Conservation (phyloP, 139 green algal genomes). For the Auxenochlorella pyrenoidosa region DNA sequence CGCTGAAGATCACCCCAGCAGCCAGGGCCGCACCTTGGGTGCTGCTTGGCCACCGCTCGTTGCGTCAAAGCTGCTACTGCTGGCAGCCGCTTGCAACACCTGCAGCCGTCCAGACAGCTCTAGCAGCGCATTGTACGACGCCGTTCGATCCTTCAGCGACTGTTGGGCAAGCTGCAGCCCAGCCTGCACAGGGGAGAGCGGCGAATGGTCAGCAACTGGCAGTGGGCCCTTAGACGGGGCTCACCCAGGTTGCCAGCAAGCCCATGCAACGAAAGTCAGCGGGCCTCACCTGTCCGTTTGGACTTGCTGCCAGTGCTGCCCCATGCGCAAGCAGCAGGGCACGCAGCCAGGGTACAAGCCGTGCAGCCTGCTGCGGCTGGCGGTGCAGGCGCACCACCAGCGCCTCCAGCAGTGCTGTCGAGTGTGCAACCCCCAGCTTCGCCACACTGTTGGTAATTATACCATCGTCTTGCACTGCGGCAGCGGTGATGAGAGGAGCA, state of each 20-base stretch:
- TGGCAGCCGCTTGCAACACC: not conserved
- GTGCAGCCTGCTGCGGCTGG: conserved; percentile 4
- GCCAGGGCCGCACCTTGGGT: not conserved
- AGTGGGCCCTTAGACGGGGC: not conserved
- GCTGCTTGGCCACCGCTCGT: not conserved
- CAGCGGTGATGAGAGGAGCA: not conserved
- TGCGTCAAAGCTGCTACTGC: not conserved
- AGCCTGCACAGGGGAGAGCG: not conserved
- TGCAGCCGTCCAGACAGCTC: conserved; percentile 1
- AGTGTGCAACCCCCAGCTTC: not conserved
- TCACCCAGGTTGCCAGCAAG: not conserved
- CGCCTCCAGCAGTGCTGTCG: not conserved
- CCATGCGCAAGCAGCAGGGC: conserved; percentile 4
- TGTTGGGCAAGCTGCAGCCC: not conserved
- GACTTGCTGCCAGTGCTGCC: not conserved
- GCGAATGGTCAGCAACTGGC: not conserved
- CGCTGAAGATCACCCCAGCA: too few species aligned
- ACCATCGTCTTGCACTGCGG: not conserved
- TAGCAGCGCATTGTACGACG: not conserved
- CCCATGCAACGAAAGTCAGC: not conserved
- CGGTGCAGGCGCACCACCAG: not conserved
- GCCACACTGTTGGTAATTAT: not conserved
- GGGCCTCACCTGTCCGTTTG: not conserved
- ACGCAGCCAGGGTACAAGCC: conserved; percentile 2
- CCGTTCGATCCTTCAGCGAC: not conserved